Evolutionary conservation across 2,329 filamentous ascomycete species (phyloP).

Genomic region (Coniella vitis): DNA sequence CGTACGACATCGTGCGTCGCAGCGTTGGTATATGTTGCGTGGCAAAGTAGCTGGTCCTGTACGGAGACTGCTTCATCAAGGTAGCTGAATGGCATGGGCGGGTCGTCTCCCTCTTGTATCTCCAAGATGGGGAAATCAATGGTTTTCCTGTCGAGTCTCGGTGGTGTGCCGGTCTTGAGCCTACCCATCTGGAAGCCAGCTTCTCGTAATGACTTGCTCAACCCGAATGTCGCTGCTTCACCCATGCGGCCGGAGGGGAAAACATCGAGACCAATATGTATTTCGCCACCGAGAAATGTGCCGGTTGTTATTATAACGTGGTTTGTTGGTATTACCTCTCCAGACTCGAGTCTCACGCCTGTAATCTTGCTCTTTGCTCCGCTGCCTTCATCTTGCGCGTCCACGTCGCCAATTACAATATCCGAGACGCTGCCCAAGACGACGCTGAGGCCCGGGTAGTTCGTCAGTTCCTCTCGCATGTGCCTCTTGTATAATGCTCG

Average conservation of each 20-base stretch:
- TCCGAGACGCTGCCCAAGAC: conserved; percentile 86
- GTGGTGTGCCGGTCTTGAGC: conserved; percentile 92
- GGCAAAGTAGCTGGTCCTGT: conserved; percentile 75
- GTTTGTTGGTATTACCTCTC: conserved; percentile 71
- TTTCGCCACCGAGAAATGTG: conserved; percentile 91
- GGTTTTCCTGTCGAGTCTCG: conserved; percentile 71
- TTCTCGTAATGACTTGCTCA: conserved; percentile 83
- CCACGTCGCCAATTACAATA: conserved; percentile 69
- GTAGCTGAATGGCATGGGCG: conserved; percentile 86
- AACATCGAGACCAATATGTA: conserved; percentile 82
- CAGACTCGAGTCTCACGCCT: conserved; percentile 80
- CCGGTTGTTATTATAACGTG: conserved; percentile 93
- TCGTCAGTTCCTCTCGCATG: conserved; percentile 79
- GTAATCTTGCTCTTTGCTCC: conserved; percentile 63
- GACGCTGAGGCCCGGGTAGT: conserved; percentile 72
- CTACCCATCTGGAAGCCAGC: conserved; percentile 86
- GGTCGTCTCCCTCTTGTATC: conserved; percentile 72
- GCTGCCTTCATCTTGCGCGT: conserved; percentile 49
- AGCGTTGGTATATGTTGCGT: conserved; percentile 81
- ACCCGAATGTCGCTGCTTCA: conserved; percentile 83
- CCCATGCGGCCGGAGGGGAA: conserved; percentile 89
- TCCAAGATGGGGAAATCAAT: conserved; percentile 73
- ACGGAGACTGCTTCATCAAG: conserved; percentile 74
- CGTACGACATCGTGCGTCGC: conserved; percentile 77
- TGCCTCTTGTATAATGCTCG: conserved; percentile 79